Conservation (phyloP, 2,329 filamentous ascomycete genomes). For the Chaetomium globosum region DNA sequence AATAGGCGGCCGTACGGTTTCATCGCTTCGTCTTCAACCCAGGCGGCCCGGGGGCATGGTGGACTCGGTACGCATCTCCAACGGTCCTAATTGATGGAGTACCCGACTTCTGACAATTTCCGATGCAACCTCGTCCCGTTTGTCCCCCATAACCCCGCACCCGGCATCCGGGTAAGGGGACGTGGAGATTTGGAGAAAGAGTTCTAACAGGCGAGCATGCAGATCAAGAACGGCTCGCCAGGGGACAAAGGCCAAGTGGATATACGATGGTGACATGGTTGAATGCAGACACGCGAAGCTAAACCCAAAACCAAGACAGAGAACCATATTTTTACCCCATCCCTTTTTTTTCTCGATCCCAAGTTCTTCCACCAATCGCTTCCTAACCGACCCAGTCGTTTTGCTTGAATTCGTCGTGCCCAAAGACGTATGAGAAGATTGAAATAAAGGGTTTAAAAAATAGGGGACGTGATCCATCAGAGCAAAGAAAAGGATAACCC, state of each 20-base stretch:
- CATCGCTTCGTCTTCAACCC: conserved; percentile 16
- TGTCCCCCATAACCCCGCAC: conserved; percentile 27
- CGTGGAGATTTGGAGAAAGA: conserved; percentile 7
- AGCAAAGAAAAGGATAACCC: background rate
- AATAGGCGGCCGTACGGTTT: conserved; percentile 24
- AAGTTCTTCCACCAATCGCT: conserved; percentile 14
- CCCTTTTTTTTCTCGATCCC: conserved; percentile 3
- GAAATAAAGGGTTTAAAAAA: background rate
- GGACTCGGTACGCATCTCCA: conserved; percentile 24
- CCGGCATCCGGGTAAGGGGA: conserved; percentile 13
- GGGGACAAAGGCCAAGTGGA: background rate
- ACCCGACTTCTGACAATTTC: conserved; percentile 9
- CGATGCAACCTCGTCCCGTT: conserved; percentile 25
- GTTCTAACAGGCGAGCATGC: conserved; percentile 2
- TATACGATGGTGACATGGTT: conserved; percentile 8
- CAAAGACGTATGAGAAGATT: background rate
- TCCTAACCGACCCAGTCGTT: background rate
- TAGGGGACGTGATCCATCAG: background rate
- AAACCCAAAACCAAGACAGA: conserved; percentile 1
- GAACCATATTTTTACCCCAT: background rate
- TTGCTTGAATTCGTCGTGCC: background rate
- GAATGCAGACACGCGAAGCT: background rate
- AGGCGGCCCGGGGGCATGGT: conserved; percentile 2
- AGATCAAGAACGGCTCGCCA: conserved; percentile 4
- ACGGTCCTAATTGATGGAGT: conserved; percentile 28